phyloP scores from a whole-genome alignment of 208 protist genomes.

The Leishmania guyanensis region DNA sequence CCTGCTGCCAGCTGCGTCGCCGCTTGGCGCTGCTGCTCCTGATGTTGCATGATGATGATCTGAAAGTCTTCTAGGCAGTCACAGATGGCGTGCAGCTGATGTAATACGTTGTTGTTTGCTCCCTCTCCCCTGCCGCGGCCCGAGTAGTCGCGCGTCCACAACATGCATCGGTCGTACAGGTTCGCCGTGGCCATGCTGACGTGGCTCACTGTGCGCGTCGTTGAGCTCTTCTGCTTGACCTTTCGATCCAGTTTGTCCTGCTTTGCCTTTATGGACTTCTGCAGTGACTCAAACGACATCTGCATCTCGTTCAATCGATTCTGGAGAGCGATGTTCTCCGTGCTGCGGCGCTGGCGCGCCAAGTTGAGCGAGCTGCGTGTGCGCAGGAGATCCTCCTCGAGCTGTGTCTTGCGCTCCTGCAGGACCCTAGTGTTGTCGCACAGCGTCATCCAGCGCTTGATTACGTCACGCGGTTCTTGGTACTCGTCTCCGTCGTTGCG shows the following conservation, averaged over 20 bases:
- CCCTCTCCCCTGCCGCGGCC: conserved; percentile 74
- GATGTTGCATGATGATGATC: conserved; percentile 71
- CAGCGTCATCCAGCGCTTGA: conserved; percentile 90
- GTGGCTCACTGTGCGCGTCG: conserved; percentile 90
- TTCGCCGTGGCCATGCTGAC: conserved; percentile 92
- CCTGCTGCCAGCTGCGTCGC: conserved; percentile 12
- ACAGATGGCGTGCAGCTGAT: conserved; percentile 87
- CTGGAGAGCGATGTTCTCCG: conserved; percentile 87
- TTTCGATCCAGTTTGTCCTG: conserved; percentile 90
- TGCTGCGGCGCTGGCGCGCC: conserved; percentile 80
- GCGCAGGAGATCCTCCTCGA: conserved; percentile 90
- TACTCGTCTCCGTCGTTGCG: conserved; percentile 93
- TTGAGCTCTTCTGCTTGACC: conserved; percentile 87
- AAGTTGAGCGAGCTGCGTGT: conserved; percentile 86
- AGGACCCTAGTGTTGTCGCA: conserved; percentile 92
- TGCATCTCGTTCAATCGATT: conserved; percentile 91
- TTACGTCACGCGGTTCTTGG: conserved; percentile 90
- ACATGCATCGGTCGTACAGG: conserved; percentile 87
- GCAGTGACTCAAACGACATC: conserved; percentile 78
- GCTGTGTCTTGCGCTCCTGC: conserved; percentile 88
- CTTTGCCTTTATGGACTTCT: conserved; percentile 87
- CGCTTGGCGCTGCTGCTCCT: conserved; percentile 34
- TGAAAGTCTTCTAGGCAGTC: conserved; percentile 93
- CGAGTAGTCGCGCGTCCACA: conserved; percentile 77
- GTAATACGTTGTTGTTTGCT: conserved; percentile 69